phyloP scores from a whole-genome alignment of 2,329 filamentous ascomycete species.

The Calonectria hongkongensis region DNA sequence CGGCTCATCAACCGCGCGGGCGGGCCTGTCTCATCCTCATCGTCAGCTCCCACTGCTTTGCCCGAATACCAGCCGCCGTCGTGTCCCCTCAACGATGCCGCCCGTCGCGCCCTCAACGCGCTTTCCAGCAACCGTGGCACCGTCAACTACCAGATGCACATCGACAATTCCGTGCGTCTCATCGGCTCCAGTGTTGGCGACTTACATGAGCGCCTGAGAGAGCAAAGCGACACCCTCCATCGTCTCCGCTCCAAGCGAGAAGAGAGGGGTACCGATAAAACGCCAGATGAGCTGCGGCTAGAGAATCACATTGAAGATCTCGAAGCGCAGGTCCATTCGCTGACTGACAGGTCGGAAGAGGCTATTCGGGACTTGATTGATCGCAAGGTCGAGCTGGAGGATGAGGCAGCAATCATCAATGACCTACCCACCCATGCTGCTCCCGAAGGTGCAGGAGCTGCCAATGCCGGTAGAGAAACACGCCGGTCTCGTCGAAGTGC shows the following conservation, averaged over 20 bases:
- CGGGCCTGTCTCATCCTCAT: conserved; percentile 38
- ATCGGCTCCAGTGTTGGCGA: conserved; percentile 68
- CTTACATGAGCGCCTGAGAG: conserved; percentile 68
- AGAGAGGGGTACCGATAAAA: conserved; percentile 60
- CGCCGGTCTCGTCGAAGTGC: conserved; percentile 37
- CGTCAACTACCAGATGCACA: conserved; percentile 66
- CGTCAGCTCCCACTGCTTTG: conserved; percentile 57
- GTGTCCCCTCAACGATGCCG: conserved; percentile 65
- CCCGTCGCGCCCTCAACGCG: conserved; percentile 63
- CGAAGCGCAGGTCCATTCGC: conserved; percentile 61
- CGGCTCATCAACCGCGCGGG: conserved; percentile 56
- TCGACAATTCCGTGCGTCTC: conserved; percentile 65
- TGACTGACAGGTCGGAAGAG: conserved; percentile 68
- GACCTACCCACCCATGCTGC: conserved; percentile 58
- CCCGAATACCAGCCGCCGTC: conserved; percentile 71
- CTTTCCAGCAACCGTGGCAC: conserved; percentile 65
- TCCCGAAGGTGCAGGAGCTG: conserved; percentile 37
- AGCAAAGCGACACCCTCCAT: conserved; percentile 60
- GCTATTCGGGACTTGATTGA: conserved; percentile 71
- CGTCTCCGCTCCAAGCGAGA: conserved; percentile 59
- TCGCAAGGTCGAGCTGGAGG: conserved; percentile 68
- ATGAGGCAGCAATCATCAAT: conserved; percentile 64
- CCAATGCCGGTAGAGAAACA: conserved; percentile 15
- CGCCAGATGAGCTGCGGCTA: conserved; percentile 60
- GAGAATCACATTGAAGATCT: conserved; percentile 64